phyloP scores from a whole-genome alignment of 2,329 filamentous ascomycete species.

The Cordyceps fumosorosea region DNA sequence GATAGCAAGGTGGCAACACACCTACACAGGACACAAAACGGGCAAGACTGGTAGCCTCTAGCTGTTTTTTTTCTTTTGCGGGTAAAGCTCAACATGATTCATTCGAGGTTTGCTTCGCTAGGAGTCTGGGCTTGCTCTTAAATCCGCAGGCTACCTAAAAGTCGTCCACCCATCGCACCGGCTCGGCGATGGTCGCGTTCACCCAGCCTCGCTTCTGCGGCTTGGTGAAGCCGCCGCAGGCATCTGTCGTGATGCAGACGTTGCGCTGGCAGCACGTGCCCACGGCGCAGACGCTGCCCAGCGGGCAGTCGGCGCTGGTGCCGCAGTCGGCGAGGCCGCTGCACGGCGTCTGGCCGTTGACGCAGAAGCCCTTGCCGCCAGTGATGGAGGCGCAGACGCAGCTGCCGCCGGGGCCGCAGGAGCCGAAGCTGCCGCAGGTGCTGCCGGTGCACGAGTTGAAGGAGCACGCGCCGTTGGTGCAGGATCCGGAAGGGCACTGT shows the following conservation, averaged over 20 bases:
- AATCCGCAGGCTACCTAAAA: background rate
- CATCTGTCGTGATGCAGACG: slow-evolving; percentile 6
- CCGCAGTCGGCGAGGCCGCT: background rate
- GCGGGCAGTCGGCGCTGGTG: background rate
- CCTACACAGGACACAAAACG: too few species aligned
- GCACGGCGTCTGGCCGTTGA: slow-evolving; percentile 5
- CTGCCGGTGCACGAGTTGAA: slow-evolving; percentile 3
- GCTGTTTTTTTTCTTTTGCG: too few species aligned
- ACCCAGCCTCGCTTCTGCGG: slow-evolving; percentile 2
- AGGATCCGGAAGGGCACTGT: slow-evolving; percentile 5
- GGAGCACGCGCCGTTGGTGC: slow-evolving; percentile 7
- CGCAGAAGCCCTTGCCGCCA: slow-evolving; percentile 7
- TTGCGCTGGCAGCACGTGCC: slow-evolving; percentile 6
- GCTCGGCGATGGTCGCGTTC: slow-evolving; percentile 7
- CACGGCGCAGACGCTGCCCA: slow-evolving; percentile 7
- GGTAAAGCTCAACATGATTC: too few species aligned
- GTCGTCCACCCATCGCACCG: background rate
- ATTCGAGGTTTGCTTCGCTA: background rate
- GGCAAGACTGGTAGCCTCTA: too few species aligned
- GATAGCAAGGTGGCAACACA: too few species aligned
- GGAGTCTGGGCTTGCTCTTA: too few species aligned
- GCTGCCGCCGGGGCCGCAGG: slow-evolving; percentile 2
- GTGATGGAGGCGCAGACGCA: slow-evolving; percentile 8
- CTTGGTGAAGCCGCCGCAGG: background rate
- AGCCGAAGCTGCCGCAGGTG: background rate